These are phyloP conservation scores for Aspergillus fumigatus DNA, from an alignment of 2,329 filamentous ascomycete genomes.

Conservation along the genomic window DNA sequence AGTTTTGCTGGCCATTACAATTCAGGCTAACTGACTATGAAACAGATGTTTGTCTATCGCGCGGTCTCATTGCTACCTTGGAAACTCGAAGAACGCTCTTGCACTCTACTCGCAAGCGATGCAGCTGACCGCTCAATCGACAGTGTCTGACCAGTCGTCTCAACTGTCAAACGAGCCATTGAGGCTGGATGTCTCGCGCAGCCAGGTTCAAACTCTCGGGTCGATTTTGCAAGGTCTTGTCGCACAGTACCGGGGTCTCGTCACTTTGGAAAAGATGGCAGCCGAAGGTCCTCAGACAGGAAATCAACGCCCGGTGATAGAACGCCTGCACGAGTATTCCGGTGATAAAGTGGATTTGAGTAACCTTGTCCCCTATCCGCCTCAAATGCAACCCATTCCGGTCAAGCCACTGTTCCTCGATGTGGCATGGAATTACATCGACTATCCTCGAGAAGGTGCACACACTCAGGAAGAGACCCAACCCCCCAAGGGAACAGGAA, in stretches of 20 bases:
- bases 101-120: conserved; percentile 73
- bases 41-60: conserved; percentile 74
- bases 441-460: conserved; percentile 66
- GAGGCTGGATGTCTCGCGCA: conserved; percentile 62
- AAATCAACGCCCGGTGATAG: conserved; percentile 60
- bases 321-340: conserved; percentile 72
- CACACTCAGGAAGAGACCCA: conserved; percentile 25
- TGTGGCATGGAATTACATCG: conserved; percentile 95
- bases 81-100: conserved; percentile 72
- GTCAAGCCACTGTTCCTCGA: conserved; percentile 96
- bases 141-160: conserved; percentile 43
- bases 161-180: conserved; percentile 48
- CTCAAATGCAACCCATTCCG: conserved; percentile 74
- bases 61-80: conserved; percentile 73
- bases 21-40: conserved; percentile 12
- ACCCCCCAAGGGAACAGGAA: conserved; percentile 19
- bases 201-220: conserved; percentile 57
- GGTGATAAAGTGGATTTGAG: conserved; percentile 64
- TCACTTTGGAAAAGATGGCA: conserved; percentile 68
- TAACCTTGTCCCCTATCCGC: conserved; percentile 83
- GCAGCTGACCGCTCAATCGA: conserved; percentile 54
- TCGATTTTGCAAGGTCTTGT: conserved; percentile 65
- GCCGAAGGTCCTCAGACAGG: conserved; percentile 40
- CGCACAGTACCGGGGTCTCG: conserved; percentile 77
- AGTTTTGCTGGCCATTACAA: not conserved